Conservation (phyloP, 1,139 yeast species). For the Yamadazyma dendronema region DNA sequence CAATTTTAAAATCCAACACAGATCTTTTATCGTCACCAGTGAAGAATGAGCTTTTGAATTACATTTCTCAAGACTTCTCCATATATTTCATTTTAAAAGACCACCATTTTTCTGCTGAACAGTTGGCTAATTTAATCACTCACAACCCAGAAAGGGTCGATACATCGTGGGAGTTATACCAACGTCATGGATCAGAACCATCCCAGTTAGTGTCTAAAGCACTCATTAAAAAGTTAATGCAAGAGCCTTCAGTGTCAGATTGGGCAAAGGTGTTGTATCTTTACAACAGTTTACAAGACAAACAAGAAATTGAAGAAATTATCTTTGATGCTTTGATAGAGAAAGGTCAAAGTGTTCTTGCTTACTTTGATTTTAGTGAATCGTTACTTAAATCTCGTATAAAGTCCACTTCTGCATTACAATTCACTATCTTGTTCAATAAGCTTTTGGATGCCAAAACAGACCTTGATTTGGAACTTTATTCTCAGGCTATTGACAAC, state of each 20-base stretch:
- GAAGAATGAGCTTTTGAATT: constrained; percentile 11
- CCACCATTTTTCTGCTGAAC: constrained; percentile 16
- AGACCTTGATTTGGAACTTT: constrained; percentile 8
- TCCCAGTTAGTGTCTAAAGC: constrained; percentile 8
- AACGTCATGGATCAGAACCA: constrained; percentile 19
- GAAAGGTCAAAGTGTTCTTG: constrained; percentile 5
- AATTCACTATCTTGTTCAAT: constrained; percentile 12
- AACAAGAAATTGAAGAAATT: constrained; percentile 1
- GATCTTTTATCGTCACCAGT: constrained; percentile 8
- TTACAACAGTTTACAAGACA: constrained; percentile 6
- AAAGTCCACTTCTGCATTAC: constrained; percentile 7
- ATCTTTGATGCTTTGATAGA: constrained; percentile 13
- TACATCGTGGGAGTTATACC: constrained; percentile 32
- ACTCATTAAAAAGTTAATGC: constrained; percentile 8
- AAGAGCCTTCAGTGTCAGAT: constrained; percentile 8
- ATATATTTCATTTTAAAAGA: constrained; percentile 28
- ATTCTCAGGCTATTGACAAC: constrained; percentile 12
- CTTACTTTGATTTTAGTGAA: constrained; percentile 10
- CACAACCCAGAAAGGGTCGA: constrained; percentile 44
- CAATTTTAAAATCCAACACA: constrained; percentile 9
- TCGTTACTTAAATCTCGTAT: constrained; percentile 8
- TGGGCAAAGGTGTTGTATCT: constrained; percentile 14
- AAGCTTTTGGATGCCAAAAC: constrained; percentile 6
- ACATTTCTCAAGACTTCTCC: constrained; percentile 27
- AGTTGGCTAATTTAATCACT: constrained; percentile 26